Evolutionary conservation across 805 yeast genomes (phyloP), one percentile per base, ranked within the genome.

Genomic region (Zygosaccharomyces bailii): DNA sequence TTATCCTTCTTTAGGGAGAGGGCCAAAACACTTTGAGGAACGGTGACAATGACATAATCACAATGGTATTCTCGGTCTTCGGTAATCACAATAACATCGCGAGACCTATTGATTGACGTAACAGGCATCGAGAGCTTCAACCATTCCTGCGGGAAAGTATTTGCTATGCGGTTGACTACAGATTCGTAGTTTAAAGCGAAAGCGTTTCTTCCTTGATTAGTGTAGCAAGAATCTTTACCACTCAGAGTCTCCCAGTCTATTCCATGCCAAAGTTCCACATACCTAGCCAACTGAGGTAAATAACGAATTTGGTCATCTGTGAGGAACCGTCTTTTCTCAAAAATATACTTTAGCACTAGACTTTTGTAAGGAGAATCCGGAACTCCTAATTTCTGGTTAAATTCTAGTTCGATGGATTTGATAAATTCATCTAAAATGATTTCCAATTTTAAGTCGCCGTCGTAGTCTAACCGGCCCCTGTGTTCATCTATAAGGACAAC

Each of bases 241-340:
- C 95, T 84, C 57, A 84, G 71, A 16, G 65, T 61, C 16, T 74
- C 75, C 80, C 88, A 80, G 19, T 82, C 73, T 23, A 83, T 70
- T 0, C 95, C 96, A 60, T 80, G 84, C 91, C 95, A 88, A 20
- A 84, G 67, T 61, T 89, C 96, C 39, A 79, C 42, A 42, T 71
- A 70, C 52, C 95, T 69, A 11, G 75, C 59, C 42, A 76, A 57
- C 48, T 80, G 78, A 1, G 78, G 75, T 4, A 78, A 74, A 52
- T 69, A 73, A n/a, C 56, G 53, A 9, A 69, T 70, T 55, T 83
- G 91, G 2, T 66, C 74, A 24, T 63, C 57, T 0, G 80, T 71
- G 21, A 85, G 63, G n/a, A 75, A 58, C 34, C 67, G 62, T 14
- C 75, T 68, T 48, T 72, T 74, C 32, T 69, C 69, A 33, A 60